A percentile compares a stretch with the other conserved stretches of the same genome.
Evolutionary conservation across 306 rosid genomes (phyloP).

Genomic region (Castanea sativa): DNA sequence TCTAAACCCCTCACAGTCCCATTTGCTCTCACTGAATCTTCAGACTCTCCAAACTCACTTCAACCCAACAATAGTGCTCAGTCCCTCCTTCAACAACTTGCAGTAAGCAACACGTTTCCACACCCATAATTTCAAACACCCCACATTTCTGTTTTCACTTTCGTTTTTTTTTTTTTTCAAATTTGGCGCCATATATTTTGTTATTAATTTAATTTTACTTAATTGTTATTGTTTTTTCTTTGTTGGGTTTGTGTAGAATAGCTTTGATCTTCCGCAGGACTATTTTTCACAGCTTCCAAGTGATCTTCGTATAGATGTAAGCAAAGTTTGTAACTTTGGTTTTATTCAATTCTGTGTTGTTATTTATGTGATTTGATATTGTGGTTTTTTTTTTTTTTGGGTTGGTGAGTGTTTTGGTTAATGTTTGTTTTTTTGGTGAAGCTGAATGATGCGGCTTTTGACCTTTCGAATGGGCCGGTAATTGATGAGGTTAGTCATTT

Average conservation of each 20-base stretch:
- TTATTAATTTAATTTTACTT: neutral
- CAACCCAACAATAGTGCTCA: conserved; percentile 41
- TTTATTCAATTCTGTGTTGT: neutral
- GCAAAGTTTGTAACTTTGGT: conserved; percentile 13
- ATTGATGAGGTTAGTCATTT: conserved; percentile 64
- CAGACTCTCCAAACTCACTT: conserved; percentile 63
- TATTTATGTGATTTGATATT: neutral
- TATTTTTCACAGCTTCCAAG: conserved; percentile 72
- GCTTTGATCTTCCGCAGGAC: conserved; percentile 82
- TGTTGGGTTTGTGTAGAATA: conserved; percentile 41
- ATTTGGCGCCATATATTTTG: neutral
- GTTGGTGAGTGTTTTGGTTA: neutral
- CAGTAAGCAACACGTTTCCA: conserved; percentile 41
- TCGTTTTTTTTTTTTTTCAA: neutral
- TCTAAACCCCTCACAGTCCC: conserved; percentile 36
- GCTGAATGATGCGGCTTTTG: conserved; percentile 94
- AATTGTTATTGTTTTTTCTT: neutral
- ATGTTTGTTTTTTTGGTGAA: conserved; percentile 28
- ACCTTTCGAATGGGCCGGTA: conserved; percentile 81
- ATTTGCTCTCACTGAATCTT: conserved; percentile 60
- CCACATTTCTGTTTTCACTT: neutral
- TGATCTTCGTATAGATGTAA: conserved; percentile 88
- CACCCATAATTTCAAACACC: too few species aligned
- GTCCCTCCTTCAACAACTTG: conserved; percentile 58
- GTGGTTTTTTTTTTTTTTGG: neutral